These are phyloP conservation scores for Termitomyces sp. DNA, from an alignment of 768 basidiomycete species.

Conservation along the genomic window DNA sequence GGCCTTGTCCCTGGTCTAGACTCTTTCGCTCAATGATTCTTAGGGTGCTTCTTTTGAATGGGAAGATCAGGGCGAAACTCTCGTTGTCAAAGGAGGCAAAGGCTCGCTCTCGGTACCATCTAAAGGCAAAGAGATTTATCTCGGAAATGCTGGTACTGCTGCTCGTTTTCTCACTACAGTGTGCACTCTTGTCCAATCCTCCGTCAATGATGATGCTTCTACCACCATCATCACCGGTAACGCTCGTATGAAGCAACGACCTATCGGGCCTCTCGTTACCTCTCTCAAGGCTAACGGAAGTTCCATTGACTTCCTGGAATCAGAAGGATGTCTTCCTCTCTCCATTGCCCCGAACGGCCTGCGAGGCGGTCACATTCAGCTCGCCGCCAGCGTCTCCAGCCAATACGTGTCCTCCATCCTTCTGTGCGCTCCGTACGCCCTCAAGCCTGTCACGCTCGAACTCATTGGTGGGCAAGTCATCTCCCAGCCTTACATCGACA, in stretches of 20 bases:
- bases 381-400: slow-evolving; percentile 92
- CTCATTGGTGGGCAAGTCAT: slow-evolving; percentile 94
- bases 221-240: slow-evolving; percentile 92
- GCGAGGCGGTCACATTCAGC: slow-evolving; percentile 72
- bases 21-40: not conserved
- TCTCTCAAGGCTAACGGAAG: slow-evolving; percentile 82
- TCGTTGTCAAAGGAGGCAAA: slow-evolving; percentile 85
- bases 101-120: slow-evolving; percentile 76
- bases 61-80: slow-evolving; percentile 95
- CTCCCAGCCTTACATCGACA: slow-evolving; percentile 98
- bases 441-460: slow-evolving; percentile 78
- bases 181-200: slow-evolving; percentile 74
- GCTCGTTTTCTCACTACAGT: slow-evolving; percentile 97
- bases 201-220: slow-evolving; percentile 30
- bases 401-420: slow-evolving; percentile 98
- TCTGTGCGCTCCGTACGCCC: slow-evolving; percentile 92
- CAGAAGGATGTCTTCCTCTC: slow-evolving; percentile 82
- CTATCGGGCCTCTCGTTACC: slow-evolving; percentile 91
- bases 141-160: slow-evolving; percentile 96
- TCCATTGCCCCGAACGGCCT: slow-evolving; percentile 81
- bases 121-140: slow-evolving; percentile 84
- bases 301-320: slow-evolving; percentile 72
- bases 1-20: slow-evolving; percentile 9
- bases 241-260: slow-evolving; percentile 97
- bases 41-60: slow-evolving; percentile 90